These are phyloP conservation scores for Hyphodiscus hymeniophilus DNA, from an alignment of 495 filamentous ascomycete species.

Conservation along the genomic window DNA sequence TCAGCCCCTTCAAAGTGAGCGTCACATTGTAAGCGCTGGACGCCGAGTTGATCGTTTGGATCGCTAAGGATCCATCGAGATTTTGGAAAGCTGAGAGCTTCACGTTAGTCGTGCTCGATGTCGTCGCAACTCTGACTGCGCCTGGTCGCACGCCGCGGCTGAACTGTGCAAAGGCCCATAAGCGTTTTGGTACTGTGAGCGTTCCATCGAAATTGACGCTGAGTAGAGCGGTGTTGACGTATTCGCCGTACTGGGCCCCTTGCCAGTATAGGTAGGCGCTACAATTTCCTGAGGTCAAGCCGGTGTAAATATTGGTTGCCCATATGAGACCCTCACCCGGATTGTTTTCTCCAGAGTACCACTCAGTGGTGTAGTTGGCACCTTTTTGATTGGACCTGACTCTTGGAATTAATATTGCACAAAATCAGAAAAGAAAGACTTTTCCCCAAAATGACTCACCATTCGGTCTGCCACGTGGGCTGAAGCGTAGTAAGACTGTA, in stretches of 20 bases:
- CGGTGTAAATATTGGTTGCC: constrained; percentile 44
- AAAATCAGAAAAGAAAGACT: too few species aligned
- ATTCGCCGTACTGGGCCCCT: constrained; percentile 27
- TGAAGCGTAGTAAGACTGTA: constrained; percentile 31
- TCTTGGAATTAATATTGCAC: too few species aligned
- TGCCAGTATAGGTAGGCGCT: constrained; percentile 47
- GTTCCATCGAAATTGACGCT: constrained; percentile 21
- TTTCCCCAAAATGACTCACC: constrained; percentile 26
- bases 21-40: constrained; percentile 19
- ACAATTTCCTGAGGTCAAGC: constrained; percentile 33
- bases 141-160: constrained; percentile 38
- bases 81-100: constrained; percentile 40
- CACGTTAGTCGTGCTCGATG: constrained; percentile 26
- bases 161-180: constrained; percentile 46
- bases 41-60: constrained; percentile 38
- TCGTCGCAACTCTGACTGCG: constrained; percentile 33
- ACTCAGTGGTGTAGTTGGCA: constrained; percentile 36
- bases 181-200: constrained; percentile 29
- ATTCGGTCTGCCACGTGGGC: constrained; percentile 46
- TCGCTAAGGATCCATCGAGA: constrained; percentile 33
- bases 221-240: constrained; percentile 26
- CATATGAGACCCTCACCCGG: constrained; percentile 44
- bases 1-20: background rate
- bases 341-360: constrained; percentile 38
- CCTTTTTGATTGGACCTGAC: too few species aligned